Percentiles rank a stretch among this genome's conserved stretches.
These are phyloP conservation scores for Fusarium haematococcum DNA, from an alignment of 2,329 filamentous ascomycete species.

Conservation along the genomic window DNA sequence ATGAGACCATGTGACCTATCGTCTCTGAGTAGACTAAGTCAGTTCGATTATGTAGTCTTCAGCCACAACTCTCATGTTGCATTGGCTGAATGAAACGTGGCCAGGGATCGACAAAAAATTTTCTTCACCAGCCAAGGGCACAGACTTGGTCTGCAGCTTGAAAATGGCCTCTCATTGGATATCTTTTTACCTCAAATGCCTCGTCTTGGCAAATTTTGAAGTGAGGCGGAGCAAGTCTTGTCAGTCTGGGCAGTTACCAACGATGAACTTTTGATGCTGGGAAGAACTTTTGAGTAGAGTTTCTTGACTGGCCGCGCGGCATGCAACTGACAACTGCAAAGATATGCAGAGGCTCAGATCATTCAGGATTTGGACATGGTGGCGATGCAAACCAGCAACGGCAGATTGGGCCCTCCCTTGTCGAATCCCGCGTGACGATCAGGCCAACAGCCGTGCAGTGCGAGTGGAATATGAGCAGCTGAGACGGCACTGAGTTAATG, in stretches of 20 bases:
- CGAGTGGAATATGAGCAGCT: background rate
- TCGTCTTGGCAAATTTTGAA: background rate
- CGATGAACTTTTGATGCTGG: background rate
- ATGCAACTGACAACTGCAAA: background rate
- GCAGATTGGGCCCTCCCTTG: background rate
- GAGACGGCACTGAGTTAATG: background rate
- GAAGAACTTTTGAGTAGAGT: background rate
- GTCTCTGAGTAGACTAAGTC: background rate
- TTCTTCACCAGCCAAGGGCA: background rate
- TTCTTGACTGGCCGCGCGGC: background rate
- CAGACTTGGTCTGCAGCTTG: background rate
- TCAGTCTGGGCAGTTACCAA: background rate
- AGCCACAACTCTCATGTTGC: background rate
- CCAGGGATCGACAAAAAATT: background rate
- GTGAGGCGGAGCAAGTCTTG: background rate
- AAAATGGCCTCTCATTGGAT: background rate
- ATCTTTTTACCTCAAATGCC: background rate
- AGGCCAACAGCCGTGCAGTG: background rate
- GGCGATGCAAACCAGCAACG: background rate
- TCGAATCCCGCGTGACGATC: background rate
- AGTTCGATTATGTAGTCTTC: background rate
- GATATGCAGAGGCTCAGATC: background rate
- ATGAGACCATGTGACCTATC: background rate
- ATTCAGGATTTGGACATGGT: background rate
- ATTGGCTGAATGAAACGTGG: background rate